Evolutionary conservation across 352 stramenopile species (phyloP), one percentile per base, ranked within the genome.

Genomic region (Phytophthora constricta): DNA sequence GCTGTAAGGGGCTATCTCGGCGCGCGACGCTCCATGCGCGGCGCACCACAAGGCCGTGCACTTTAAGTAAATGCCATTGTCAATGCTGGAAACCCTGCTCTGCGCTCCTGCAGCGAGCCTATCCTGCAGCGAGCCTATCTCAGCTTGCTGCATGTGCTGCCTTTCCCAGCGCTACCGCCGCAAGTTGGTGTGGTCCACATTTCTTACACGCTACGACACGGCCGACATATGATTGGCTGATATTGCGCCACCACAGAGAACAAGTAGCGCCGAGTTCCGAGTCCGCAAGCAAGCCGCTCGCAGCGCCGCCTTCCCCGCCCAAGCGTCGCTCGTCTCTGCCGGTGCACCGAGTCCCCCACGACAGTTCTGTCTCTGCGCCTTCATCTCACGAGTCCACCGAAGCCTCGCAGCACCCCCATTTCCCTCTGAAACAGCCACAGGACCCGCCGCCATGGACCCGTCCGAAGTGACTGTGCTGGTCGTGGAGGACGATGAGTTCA

Each of bases 401-500:
- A 47, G 41, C 41, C 19, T n/a, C 17, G n/a, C 41, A 47, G 41
- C 33, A 10, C 5, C 23, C 28, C 5, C 47, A 26, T 46, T 63
- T 34, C 41, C 26, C 14, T 41, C 10, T n/a, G n/a, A n/a, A n/a
- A n/a, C 14, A 51, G 33, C 33, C 8, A 25, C 47, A 55, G 2
- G 11, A 26, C 11, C 14, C 31, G 31, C 34, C 27, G 56, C 26
- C 22, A 95, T 95, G 87, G 87, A 96, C 65, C 87, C 87, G 49
- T 91, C 87, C 4, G 89, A 96, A 79, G 89, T 96, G 57, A 93
- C 88, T 31, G 89, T 96, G 56, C 74, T 96, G 20, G 87, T 96
- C 43, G 89, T 96, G 8, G 89, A 96, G 61, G 89, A 96, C 64
- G 89, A 96, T 52, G 86, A 96, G 78, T 95, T 96, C 70, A 95